phyloP scores from a whole-genome alignment of 345 rosid species.

The Anastatica hierochuntica region DNA sequence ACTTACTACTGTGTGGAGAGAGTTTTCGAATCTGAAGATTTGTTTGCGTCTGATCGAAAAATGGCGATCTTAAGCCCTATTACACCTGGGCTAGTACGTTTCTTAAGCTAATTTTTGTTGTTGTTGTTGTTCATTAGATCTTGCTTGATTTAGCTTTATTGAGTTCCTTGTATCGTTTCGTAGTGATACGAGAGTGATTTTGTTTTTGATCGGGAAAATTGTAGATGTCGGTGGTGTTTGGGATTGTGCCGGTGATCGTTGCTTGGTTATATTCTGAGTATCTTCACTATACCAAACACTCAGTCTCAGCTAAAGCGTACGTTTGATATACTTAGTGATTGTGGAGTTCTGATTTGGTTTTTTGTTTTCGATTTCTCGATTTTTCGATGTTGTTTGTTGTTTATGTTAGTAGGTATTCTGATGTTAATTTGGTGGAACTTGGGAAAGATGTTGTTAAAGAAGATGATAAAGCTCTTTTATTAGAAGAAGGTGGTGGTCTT shows the following conservation, averaged over 20 bases:
- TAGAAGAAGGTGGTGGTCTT: constrained; percentile 74
- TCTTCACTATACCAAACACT: constrained; percentile 50
- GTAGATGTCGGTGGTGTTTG: constrained; percentile 73
- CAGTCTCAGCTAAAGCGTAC: constrained; percentile 50
- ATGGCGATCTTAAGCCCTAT: constrained; percentile 46
- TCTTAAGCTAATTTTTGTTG: background rate
- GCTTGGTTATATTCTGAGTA: constrained; percentile 85
- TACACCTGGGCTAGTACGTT: constrained; percentile 71
- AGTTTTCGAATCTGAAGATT: constrained; percentile 2
- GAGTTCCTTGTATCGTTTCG: background rate
- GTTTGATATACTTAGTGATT: constrained; percentile 13
- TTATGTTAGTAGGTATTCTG: constrained; percentile 64
- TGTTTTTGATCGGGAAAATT: constrained; percentile 1
- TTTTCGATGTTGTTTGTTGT: background rate
- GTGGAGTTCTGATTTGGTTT: background rate
- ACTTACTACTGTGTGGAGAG: constrained; percentile 5
- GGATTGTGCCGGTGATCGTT: constrained; percentile 48
- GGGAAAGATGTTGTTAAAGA: constrained; percentile 46
- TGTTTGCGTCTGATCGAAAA: constrained; percentile 9
- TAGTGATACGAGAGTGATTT: constrained; percentile 12
- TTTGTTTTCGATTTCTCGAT: background rate
- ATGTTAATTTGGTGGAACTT: constrained; percentile 60
- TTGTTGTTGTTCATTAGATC: constrained; percentile 4
- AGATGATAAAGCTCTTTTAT: constrained; percentile 61
- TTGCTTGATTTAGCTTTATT: constrained; percentile 6